Base-by-base conservation (phyloP, 2,329 filamentous ascomycete genomes). In the Thielaviopsis euricoi region DNA sequence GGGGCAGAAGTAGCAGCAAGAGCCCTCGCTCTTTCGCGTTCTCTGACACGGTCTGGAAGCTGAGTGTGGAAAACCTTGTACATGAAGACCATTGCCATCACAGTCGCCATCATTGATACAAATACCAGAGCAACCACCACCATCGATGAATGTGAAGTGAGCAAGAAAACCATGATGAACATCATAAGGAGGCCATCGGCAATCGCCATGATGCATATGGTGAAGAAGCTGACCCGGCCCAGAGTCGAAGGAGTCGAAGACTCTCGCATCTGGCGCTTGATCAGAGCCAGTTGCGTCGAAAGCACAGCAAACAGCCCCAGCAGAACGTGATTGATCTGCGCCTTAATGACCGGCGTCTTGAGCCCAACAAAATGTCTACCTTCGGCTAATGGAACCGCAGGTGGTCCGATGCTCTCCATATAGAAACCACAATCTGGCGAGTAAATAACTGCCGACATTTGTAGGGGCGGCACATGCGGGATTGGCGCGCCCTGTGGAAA, bases 371-470 rank as follows among this genome's bases (percentile, higher is more conserved):
- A 71, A 64, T 85, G 81, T 9, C 75, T 69, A 1, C 75, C 76
- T 33, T 81, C 76, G 5, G 67, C 67, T 0, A 74, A 70, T 0
- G 77, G 65, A 60, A 74, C 82, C 15, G 72, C 69, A 0, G 82
- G 82, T 1, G 81, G 79, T 0, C 83, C 83, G 64, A 80, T 82
- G 15, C 79, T 79, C 64, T 84, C 80, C 37, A 86, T 70, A 61
- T 84, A 82, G 67, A 80, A 85, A 3, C 75, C 78, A 64, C 83
- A 86, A 66, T 86, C 83, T 0, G 83, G 83, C 12, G 83, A 86
- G 68, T 81, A 85, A 19, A 85, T 71, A 22, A 85, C 74, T 6
- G 78, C 73, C 1, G 82, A 84, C 71, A 85, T 78, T 58, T 78
- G 74, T 29, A 86, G 72, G 29, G 70, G 73, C 2, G 83, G 82